These are phyloP conservation scores for Suillus weaverae DNA, from an alignment of 768 basidiomycete species.

Conservation along the genomic window DNA sequence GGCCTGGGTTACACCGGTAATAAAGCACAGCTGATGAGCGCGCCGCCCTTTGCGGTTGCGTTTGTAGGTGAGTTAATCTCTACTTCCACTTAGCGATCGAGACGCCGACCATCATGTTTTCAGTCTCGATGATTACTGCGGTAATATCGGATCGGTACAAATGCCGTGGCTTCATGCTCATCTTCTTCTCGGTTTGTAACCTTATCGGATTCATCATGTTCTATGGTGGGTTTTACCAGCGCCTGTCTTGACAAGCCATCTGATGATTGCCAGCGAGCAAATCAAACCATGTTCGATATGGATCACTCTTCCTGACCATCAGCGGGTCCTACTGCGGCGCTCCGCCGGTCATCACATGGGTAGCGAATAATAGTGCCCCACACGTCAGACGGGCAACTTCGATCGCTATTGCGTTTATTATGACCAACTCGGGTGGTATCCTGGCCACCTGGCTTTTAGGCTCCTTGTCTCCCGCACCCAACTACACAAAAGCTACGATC, in stretches of 20 bases:
- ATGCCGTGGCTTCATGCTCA: constrained; percentile 48
- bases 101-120: background rate
- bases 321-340: constrained; percentile 53
- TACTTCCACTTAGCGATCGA: background rate
- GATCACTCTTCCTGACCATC: constrained; percentile 55
- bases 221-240: constrained; percentile 39
- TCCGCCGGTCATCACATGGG: constrained; percentile 58
- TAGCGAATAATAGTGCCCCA: constrained; percentile 60
- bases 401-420: constrained; percentile 56
- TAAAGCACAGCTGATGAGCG: constrained; percentile 61
- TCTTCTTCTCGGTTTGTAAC: constrained; percentile 44
- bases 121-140: constrained; percentile 42
- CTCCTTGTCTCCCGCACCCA: constrained; percentile 46
- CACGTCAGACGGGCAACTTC: constrained; percentile 57
- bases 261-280: constrained; percentile 17
- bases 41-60: constrained; percentile 52
- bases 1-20: constrained; percentile 56
- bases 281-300: constrained; percentile 48
- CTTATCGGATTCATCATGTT: constrained; percentile 57
- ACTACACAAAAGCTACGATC: constrained; percentile 49
- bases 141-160: constrained; percentile 54
- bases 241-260: background rate
- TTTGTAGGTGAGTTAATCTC: constrained; percentile 42
- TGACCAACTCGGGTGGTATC: constrained; percentile 61
- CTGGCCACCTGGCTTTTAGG: constrained; percentile 63